Percentiles rank a stretch among this genome's conserved stretches.
Conservation (phyloP, 768 basidiomycete genomes). For the Hygrocybe coccinea region DNA sequence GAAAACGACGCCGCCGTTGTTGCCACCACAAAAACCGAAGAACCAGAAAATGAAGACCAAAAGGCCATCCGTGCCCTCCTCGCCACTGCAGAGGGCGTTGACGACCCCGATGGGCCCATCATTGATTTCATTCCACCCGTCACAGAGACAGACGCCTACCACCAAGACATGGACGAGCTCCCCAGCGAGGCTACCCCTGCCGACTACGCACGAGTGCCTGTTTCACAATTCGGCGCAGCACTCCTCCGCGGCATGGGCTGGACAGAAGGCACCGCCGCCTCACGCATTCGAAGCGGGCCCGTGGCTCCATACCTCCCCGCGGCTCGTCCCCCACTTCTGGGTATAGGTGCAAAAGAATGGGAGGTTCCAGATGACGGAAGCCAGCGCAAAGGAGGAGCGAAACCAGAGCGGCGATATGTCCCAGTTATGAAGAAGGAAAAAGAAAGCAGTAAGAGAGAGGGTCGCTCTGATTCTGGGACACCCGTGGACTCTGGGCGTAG, state of each 20-base stretch:
- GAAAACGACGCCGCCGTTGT: conserved; percentile 21
- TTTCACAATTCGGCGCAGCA: conserved; percentile 90
- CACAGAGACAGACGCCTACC: conserved; percentile 79
- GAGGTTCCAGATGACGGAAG: conserved; percentile 69
- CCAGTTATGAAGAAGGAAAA: conserved; percentile 75
- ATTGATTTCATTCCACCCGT: conserved; percentile 66
- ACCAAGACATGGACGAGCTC: conserved; percentile 75
- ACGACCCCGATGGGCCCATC: conserved; percentile 33
- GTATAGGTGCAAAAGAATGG: conserved; percentile 90
- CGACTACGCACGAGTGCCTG: conserved; percentile 87
- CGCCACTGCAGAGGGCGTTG: conserved; percentile 42
- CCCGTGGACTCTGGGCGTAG: conserved; percentile 17
- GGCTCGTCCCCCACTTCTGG: conserved; percentile 79
- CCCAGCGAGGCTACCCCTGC: conserved; percentile 72
- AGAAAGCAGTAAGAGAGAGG: conserved; percentile 21
- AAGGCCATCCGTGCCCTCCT: conserved; percentile 76
- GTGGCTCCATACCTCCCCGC: conserved; percentile 78
- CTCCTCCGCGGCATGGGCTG: conserved; percentile 96
- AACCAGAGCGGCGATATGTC: conserved; percentile 72
- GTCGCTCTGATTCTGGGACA: conserved; percentile 11
- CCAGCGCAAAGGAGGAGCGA: conserved; percentile 36
- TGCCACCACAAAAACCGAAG: conserved; percentile 30
- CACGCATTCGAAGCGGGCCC: conserved; percentile 55
- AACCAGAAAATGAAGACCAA: conserved; percentile 70
- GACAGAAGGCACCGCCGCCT: conserved; percentile 76